Evolutionary conservation across 371 early-diverging fungal species (phyloP).

Genomic region (Mucor velutinosus): DNA sequence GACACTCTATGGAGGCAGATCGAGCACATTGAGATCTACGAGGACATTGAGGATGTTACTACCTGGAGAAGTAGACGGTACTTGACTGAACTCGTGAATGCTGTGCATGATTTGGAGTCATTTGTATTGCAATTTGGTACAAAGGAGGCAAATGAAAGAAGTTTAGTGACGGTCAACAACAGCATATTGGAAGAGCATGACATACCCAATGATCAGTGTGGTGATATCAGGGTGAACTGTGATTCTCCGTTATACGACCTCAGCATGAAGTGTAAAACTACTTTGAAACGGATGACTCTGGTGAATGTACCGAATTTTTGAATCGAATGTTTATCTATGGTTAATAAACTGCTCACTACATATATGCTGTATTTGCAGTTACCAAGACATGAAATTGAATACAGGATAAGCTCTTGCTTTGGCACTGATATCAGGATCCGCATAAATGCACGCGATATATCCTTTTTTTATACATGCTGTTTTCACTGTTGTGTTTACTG

Average conservation of each 20-base stretch:
- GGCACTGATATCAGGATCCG: too few species aligned
- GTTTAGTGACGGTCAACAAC: background rate
- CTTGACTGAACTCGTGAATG: slow-evolving; percentile 10
- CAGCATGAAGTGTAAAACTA: slow-evolving; percentile 9
- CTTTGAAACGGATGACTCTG: slow-evolving; percentile 10
- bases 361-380: too few species aligned
- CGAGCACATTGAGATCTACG: slow-evolving; percentile 15
- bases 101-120: slow-evolving; percentile 6
- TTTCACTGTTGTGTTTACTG: too few species aligned
- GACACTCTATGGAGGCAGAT: slow-evolving; percentile 14
- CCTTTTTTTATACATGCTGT: too few species aligned
- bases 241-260: slow-evolving; percentile 8
- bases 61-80: slow-evolving; percentile 10
- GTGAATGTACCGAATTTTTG: slow-evolving; percentile 14
- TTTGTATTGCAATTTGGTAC: slow-evolving; percentile 23
- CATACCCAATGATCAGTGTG: background rate
- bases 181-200: background rate
- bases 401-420: too few species aligned
- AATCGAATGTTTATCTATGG: too few species aligned
- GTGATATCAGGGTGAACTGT: background rate
- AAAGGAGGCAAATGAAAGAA: slow-evolving; percentile 13
- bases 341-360: too few species aligned
- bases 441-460: too few species aligned
- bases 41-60: slow-evolving; percentile 21
- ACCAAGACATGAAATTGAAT: too few species aligned